phyloP scores from a whole-genome alignment of 83 land plant species.

The Picea abies region DNA sequence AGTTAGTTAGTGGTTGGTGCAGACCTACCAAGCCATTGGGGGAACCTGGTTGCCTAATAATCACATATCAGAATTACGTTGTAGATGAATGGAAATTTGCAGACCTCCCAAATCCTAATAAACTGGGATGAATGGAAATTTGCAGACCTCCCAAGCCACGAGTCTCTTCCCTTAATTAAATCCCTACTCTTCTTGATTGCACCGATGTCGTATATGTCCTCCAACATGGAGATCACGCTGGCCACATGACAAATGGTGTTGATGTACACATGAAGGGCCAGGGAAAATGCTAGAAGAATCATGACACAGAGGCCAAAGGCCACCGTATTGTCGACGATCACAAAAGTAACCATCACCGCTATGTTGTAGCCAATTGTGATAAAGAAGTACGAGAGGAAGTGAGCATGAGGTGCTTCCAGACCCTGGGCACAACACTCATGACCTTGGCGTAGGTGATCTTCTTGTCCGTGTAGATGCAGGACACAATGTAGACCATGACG shows the following conservation, averaged over 20 bases:
- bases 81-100: too few species aligned
- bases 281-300: too few species aligned
- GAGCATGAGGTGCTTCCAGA: constrained; percentile 44
- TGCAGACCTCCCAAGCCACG: constrained; percentile 10
- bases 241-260: constrained; percentile 43
- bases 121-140: too few species aligned
- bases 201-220: too few species aligned
- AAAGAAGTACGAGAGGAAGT: constrained; percentile 48
- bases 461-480: constrained; percentile 52
- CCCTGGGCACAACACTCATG: constrained; percentile 44
- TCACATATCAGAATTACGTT: too few species aligned
- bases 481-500: constrained; percentile 51
- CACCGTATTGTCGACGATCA: background rate
- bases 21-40: too few species aligned
- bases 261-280: constrained; percentile 30
- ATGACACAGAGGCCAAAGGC: background rate
- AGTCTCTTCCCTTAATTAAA: constrained; percentile 41
- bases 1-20: too few species aligned
- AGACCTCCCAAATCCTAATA: background rate
- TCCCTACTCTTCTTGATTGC: constrained; percentile 23
- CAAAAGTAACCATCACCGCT: constrained; percentile 1
- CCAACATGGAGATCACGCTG: constrained; percentile 26
- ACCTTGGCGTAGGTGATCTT: constrained; percentile 23
- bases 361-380: constrained; percentile 19
- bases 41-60: too few species aligned